Conservation (phyloP, 257 asterid species). For the Nicotiana paniculata region DNA sequence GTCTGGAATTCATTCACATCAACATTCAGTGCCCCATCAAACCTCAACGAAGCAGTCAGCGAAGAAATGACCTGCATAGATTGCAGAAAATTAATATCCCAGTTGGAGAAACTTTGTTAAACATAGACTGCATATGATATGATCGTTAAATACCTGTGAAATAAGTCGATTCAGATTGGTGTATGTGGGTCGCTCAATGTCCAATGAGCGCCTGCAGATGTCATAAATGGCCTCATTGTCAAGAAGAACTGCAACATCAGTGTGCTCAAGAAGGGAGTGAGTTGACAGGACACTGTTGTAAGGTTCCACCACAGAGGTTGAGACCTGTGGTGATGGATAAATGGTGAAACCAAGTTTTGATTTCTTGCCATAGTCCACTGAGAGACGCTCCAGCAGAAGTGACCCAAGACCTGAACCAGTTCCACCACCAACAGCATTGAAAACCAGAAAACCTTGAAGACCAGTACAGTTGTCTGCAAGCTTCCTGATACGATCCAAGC, state of each 20-base stretch:
- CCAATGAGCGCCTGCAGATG: slow-evolving; percentile 10
- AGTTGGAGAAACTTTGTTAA: not conserved
- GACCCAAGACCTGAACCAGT: slow-evolving; percentile 30
- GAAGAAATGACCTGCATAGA: slow-evolving; percentile 21
- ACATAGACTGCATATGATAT: not conserved
- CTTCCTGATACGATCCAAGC: slow-evolving; percentile 24
- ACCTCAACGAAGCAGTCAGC: slow-evolving; percentile 25
- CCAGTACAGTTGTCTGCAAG: slow-evolving; percentile 25
- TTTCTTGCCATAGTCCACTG: slow-evolving; percentile 26
- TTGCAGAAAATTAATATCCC: not conserved
- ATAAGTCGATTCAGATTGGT: slow-evolving; percentile 26
- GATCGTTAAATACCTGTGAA: slow-evolving; percentile 13
- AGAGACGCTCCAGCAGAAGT: slow-evolving; percentile 21
- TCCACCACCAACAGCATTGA: slow-evolving; percentile 27
- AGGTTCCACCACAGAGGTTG: slow-evolving; percentile 25
- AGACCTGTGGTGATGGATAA: slow-evolving; percentile 25
- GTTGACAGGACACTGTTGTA: slow-evolving; percentile 26
- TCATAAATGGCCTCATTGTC: slow-evolving; percentile 11
- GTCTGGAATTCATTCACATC: slow-evolving; percentile 27
- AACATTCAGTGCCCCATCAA: slow-evolving; percentile 25
- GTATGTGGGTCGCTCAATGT: slow-evolving; percentile 21
- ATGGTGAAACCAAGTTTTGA: slow-evolving; percentile 27
- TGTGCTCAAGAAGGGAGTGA: slow-evolving; percentile 27
- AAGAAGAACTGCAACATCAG: slow-evolving; percentile 20
- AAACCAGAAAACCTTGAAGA: slow-evolving; percentile 19